These are phyloP conservation scores for Ophiostoma tasmaniense DNA, from an alignment of 2,329 filamentous ascomycete genomes.

Conservation along the genomic window DNA sequence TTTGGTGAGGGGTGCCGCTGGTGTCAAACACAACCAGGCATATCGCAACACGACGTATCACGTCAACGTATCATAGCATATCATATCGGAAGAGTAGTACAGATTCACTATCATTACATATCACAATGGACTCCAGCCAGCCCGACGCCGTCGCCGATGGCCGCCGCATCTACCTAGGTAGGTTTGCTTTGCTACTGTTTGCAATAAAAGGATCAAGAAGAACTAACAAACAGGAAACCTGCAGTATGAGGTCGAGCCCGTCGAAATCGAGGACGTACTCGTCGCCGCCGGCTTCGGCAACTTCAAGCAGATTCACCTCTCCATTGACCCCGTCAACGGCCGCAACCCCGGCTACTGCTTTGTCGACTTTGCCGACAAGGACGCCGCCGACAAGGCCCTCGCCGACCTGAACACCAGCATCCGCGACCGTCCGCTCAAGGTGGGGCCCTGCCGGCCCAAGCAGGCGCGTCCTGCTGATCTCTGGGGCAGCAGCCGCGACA, in stretches of 20 bases:
- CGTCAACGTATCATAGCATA: too few species aligned
- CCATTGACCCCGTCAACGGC: slow-evolving; percentile 57
- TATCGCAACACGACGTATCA: too few species aligned
- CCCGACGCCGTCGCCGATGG: slow-evolving; percentile 16
- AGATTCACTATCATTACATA: background rate
- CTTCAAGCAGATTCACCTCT: slow-evolving; percentile 55
- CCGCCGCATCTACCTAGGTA: slow-evolving; percentile 16
- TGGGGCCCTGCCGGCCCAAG: slow-evolving; percentile 57
- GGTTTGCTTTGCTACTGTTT: too few species aligned
- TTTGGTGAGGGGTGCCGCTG: background rate
- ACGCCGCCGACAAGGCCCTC: slow-evolving; percentile 46
- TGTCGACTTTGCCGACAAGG: slow-evolving; percentile 53
- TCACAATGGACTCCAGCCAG: slow-evolving; percentile 12
- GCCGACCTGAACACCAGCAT: slow-evolving; percentile 30
- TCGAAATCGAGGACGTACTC: slow-evolving; percentile 23
- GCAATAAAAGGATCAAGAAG: too few species aligned
- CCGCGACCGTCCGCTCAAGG: slow-evolving; percentile 51
- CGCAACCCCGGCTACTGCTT: slow-evolving; percentile 70
- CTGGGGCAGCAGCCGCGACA: slow-evolving; percentile 17
- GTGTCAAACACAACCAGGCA: background rate
- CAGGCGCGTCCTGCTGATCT: slow-evolving; percentile 13
- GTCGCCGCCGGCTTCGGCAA: slow-evolving; percentile 28
- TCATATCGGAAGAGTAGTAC: too few species aligned
- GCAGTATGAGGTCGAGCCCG: background rate
- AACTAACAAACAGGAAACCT: background rate